These are phyloP conservation scores for Leccinum incarnatum DNA, from an alignment of 768 basidiomycete species.

Conservation along the genomic window DNA sequence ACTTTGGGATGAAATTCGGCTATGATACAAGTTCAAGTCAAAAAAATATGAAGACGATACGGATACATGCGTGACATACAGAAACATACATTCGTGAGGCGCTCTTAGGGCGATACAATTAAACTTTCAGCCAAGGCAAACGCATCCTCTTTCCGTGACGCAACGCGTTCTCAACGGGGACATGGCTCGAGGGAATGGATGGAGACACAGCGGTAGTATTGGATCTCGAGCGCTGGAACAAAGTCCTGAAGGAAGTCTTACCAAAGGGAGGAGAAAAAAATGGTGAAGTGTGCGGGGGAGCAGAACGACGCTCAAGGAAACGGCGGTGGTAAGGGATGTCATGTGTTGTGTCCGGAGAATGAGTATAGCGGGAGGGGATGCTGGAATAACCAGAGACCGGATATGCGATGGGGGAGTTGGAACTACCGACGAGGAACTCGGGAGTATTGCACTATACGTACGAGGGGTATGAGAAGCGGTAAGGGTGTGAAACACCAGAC, in stretches of 20 bases:
- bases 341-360: background rate
- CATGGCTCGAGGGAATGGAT: slow-evolving; percentile 15
- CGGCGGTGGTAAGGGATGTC: slow-evolving; percentile 10
- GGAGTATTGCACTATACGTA: slow-evolving; percentile 21
- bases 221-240: slow-evolving; percentile 30
- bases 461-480: background rate
- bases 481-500: background rate
- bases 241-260: slow-evolving; percentile 22
- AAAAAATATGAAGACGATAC: slow-evolving; percentile 6
- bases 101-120: slow-evolving; percentile 14
- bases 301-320: slow-evolving; percentile 17
- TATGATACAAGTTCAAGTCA: slow-evolving; percentile 12
- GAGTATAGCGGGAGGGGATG: slow-evolving; percentile 15
- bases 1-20: background rate
- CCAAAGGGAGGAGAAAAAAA: slow-evolving; percentile 15
- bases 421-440: slow-evolving; percentile 33
- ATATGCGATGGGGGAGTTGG: slow-evolving; percentile 30
- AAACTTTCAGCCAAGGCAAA: slow-evolving; percentile 32
- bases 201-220: slow-evolving; percentile 16
- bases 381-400: slow-evolving; percentile 31
- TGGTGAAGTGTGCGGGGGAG: slow-evolving; percentile 14
- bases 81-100: slow-evolving; percentile 3
- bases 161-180: slow-evolving; percentile 20
- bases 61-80: slow-evolving; percentile 26
- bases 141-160: slow-evolving; percentile 30